These are phyloP conservation scores for Aspergillus puulaauensis DNA, from an alignment of 2,329 filamentous ascomycete species.

Conservation along the genomic window DNA sequence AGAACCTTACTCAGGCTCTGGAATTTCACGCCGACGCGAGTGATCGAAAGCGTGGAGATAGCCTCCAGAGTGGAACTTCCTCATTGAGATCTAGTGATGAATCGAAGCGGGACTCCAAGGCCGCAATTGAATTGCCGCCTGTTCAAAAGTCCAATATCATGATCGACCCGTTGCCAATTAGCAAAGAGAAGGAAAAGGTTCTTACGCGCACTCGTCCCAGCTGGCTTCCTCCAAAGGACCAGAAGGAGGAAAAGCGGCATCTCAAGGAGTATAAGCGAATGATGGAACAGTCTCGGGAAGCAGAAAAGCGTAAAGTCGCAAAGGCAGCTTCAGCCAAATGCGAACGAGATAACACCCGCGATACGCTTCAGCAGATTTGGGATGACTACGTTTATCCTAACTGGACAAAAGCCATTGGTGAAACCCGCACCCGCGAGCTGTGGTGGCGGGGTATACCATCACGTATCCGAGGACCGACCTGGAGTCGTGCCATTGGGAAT, in stretches of 20 bases:
- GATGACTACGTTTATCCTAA: conserved; percentile 61
- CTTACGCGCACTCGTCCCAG: conserved; percentile 66
- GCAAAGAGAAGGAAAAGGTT: conserved; percentile 65
- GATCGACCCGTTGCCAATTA: conserved; percentile 66
- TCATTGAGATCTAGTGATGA: conserved; percentile 39
- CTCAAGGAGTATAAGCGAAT: conserved; percentile 69
- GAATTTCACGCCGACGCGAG: conserved; percentile 57
- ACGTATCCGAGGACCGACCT: conserved; percentile 56
- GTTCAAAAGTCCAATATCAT: conserved; percentile 63
- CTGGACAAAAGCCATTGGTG: conserved; percentile 56
- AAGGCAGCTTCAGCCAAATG: conserved; percentile 49
- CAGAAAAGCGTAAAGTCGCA: conserved; percentile 52
- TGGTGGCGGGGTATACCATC: conserved; percentile 66
- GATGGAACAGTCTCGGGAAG: conserved; percentile 62
- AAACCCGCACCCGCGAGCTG: conserved; percentile 58
- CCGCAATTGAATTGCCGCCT: conserved; percentile 55
- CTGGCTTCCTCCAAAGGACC: conserved; percentile 69
- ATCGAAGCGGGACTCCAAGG: conserved; percentile 36
- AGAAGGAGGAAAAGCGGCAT: conserved; percentile 86
- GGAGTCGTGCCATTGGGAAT: conserved; percentile 62
- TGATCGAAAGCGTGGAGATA: conserved; percentile 45
- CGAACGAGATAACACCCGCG: conserved; percentile 52
- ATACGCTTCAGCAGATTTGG: conserved; percentile 60
- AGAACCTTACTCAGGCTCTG: conserved; percentile 58
- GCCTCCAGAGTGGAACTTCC: conserved; percentile 45